Evolutionary conservation across 192 early-diverging fungal genomes (phyloP).

Genomic region (Phlyctochytrium planicorne): DNA sequence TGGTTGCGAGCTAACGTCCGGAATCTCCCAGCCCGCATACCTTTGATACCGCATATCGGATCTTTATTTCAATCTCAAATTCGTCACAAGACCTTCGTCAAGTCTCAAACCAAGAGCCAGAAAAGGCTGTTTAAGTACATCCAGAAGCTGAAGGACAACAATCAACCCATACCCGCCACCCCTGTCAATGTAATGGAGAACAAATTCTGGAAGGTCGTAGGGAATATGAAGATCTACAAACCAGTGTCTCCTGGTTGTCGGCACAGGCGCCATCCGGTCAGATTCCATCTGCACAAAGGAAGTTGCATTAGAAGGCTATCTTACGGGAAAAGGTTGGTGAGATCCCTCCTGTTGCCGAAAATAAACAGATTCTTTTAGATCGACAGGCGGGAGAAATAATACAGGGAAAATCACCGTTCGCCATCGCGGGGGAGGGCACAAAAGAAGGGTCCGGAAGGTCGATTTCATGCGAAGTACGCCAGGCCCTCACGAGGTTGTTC

Average conservation of each 20-base stretch:
- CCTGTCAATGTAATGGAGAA: slow-evolving; percentile 38
- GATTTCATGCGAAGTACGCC: slow-evolving; percentile 79
- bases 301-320: slow-evolving; percentile 76
- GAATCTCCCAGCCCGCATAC: no score
- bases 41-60: no score
- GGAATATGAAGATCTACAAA: slow-evolving; percentile 92
- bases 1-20: no score
- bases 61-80: no score
- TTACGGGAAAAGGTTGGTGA: slow-evolving; percentile 61
- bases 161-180: slow-evolving; percentile 19
- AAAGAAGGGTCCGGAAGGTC: slow-evolving; percentile 79
- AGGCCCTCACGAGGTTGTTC: slow-evolving; percentile 76
- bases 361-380: slow-evolving; percentile 21
- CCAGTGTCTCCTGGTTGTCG: slow-evolving; percentile 81
- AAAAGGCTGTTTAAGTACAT: slow-evolving; percentile 31
- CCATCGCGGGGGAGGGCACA: slow-evolving; percentile 91
- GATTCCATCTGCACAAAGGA: slow-evolving; percentile 87
- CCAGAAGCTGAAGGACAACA: slow-evolving; percentile 28
- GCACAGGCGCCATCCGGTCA: slow-evolving; percentile 79
- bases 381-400: slow-evolving; percentile 84
- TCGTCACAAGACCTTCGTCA: slow-evolving; percentile 41
- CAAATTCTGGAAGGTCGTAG: slow-evolving; percentile 56
- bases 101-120: slow-evolving; percentile 34
- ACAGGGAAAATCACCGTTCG: slow-evolving; percentile 87
- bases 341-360: background rate